Evolutionary conservation across 179 eudicot species (phyloP).

Genomic region (Patellifolia procumbens): DNA sequence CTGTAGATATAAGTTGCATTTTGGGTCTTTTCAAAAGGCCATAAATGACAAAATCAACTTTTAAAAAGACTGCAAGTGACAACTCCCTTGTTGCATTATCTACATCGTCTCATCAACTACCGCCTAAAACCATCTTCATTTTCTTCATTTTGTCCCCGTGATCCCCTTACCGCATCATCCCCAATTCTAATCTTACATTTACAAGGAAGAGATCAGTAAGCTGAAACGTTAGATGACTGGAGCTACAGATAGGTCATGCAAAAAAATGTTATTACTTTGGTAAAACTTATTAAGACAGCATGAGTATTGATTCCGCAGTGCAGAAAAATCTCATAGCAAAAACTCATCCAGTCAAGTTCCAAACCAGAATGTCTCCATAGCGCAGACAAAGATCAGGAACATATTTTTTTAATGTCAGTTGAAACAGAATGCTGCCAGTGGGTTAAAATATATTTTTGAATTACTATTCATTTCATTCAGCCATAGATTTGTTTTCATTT

Average conservation of each 20-base stretch:
- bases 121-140: too few species aligned
- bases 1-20: too few species aligned
- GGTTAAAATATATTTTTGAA: neutral
- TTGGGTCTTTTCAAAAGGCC: too few species aligned
- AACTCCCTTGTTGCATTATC: too few species aligned
- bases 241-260: neutral
- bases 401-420: neutral
- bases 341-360: neutral
- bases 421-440: neutral
- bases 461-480: too few species aligned
- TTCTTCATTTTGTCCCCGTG: too few species aligned
- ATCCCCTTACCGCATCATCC: too few species aligned
- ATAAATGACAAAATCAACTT: too few species aligned
- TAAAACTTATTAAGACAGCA: neutral
- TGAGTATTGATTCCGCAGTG: neutral
- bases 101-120: too few species aligned
- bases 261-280: neutral
- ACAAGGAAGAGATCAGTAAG: too few species aligned
- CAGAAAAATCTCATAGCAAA: neutral
- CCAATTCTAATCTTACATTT: too few species aligned
- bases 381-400: neutral
- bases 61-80: too few species aligned
- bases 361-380: neutral
- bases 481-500: neutral
- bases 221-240: neutral